These are phyloP conservation scores for Suillus lakei DNA, from an alignment of 768 basidiomycete genomes.

Conservation along the genomic window DNA sequence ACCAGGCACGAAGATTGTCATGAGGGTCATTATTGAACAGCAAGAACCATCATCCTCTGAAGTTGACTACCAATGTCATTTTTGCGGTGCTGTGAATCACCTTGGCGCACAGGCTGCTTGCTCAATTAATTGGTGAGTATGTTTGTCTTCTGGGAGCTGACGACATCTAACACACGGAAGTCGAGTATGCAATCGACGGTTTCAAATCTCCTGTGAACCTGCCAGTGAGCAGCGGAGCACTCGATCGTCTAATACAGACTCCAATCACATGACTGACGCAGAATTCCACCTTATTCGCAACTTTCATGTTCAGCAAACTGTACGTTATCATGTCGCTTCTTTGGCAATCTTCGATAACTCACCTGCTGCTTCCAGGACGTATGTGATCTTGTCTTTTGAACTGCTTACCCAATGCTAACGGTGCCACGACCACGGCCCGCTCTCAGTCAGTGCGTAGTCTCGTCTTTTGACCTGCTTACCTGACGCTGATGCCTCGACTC, in stretches of 20 bases:
- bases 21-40: constrained; percentile 29
- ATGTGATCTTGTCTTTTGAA: neutral
- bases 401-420: neutral
- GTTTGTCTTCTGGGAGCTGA: neutral
- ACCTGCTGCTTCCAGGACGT: neutral
- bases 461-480: neutral
- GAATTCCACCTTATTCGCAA: too few species aligned
- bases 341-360: neutral
- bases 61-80: constrained; percentile 20
- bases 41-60: neutral
- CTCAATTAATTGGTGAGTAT: constrained; percentile 30
- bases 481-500: neutral
- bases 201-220: constrained; percentile 17
- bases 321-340: neutral
- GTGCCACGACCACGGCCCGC: neutral
- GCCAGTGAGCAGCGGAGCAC: neutral
- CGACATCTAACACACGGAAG: constrained; percentile 13
- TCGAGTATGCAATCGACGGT: constrained; percentile 31
- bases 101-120: constrained; percentile 14
- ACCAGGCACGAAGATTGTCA: constrained; percentile 28
- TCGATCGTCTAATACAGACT: neutral
- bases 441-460: neutral
- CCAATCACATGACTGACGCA: too few species aligned
- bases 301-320: neutral
- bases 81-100: constrained; percentile 15